These are phyloP conservation scores for Vicia faba DNA, from an alignment of 306 rosid species.

Conservation along the genomic window DNA sequence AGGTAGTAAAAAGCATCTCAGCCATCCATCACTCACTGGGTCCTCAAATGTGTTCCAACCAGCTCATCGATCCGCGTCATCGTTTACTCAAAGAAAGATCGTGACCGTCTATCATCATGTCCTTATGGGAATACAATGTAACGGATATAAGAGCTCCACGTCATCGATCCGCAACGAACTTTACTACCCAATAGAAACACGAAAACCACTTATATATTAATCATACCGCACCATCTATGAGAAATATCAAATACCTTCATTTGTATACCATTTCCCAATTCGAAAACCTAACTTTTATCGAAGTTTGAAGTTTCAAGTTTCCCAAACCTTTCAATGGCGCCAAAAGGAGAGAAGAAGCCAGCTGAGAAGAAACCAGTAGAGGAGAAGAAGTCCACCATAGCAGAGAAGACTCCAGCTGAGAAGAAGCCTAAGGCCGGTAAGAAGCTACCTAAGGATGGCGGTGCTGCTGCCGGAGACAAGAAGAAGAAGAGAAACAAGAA, in stretches of 20 bases:
- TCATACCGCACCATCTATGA: not conserved
- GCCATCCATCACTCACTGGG: not conserved
- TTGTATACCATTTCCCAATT: not conserved
- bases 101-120: not conserved
- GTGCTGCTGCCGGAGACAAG: too few relatives aligned
- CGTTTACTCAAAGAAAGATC: not conserved
- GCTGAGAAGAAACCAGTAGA: too few relatives aligned
- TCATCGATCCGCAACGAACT: not conserved
- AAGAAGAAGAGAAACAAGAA: too few relatives aligned
- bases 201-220: not conserved
- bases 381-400: too few relatives aligned
- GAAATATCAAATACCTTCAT: too few relatives aligned
- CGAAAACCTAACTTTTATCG: constrained; percentile 20
- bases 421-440: too few relatives aligned
- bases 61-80: not conserved
- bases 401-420: too few relatives aligned
- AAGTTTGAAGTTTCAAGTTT: too few relatives aligned
- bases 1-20: not conserved
- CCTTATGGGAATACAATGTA: not conserved
- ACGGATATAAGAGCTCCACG: not conserved
- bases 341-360: too few relatives aligned
- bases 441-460: too few relatives aligned
- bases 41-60: not conserved
- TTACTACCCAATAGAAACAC: not conserved
- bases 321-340: too few relatives aligned